Conservation (phyloP, 306 rosid genomes). For the Rubus idaeus region DNA sequence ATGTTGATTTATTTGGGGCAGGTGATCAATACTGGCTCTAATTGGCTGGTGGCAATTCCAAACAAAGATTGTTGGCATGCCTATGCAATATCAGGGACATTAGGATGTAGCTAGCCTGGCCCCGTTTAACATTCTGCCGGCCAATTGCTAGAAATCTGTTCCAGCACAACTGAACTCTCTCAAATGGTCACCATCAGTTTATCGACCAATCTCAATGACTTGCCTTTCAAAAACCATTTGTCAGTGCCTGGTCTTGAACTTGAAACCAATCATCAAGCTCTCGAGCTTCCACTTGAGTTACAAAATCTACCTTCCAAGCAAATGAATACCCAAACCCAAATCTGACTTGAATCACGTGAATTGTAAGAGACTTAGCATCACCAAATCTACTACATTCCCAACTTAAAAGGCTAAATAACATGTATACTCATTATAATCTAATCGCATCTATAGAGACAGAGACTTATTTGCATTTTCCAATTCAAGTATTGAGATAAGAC, state of each 20-base stretch:
- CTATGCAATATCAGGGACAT: no score
- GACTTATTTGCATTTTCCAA: not conserved
- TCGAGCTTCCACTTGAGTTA: not conserved
- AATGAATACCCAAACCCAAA: conserved; percentile 8
- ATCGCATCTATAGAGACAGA: not conserved
- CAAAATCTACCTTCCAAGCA: conserved; percentile 3
- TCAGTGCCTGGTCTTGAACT: conserved; percentile 5
- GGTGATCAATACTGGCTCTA: not conserved
- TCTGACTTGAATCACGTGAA: not conserved
- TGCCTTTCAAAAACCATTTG: not conserved
- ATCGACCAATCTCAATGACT: not conserved
- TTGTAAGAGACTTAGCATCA: not conserved
- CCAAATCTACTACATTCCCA: conserved; percentile 2
- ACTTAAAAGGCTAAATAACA: not conserved
- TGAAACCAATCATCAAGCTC: not conserved
- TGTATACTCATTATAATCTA: not conserved
- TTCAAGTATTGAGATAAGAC: not conserved
- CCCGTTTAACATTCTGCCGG: not conserved
- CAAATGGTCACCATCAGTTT: not conserved
- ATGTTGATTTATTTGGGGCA: not conserved
- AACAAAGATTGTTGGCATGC: no score
- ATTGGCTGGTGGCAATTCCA: not conserved
- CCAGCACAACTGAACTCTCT: not conserved
- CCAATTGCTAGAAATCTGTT: not conserved
- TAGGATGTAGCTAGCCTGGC: not conserved